Base-by-base conservation (phyloP, 192 early-diverging fungal species). In the Piromyces sp. region DNA sequence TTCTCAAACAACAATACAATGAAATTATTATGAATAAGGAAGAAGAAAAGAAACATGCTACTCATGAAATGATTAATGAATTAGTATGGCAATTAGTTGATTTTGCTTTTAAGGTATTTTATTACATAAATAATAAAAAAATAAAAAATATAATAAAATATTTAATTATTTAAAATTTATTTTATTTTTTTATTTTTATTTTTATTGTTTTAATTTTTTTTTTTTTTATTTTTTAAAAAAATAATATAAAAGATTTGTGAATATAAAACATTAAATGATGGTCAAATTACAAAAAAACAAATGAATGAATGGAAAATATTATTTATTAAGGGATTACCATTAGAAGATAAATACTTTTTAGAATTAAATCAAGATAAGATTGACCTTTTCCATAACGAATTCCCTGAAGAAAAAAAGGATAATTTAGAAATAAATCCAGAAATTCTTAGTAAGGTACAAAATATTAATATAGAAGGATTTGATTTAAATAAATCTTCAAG, bases 251-350 rank as follows among this genome's bases (percentile, higher is more conserved):
- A 38, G 89, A 83, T 91, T 1, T 79, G 86, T 17, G 88, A 91
- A 30, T 90, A 89, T 81, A 84, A 86, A n/a, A 81, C 81, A 12
- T 79, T 91, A 38, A 90, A 89, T 80, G 90, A 91, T 81, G 84
- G 85, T 17, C 87, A 90, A 30, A 80, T 88, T 9, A 88, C 88
- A 29, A 37, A 38, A 78, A 89, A 88, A 79, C 81, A 88, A 31
- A 30, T 91, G 30, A 81, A 87, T 14, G 88, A 91, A 79, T 91
- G 89, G 89, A 91, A 91, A 84, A 86, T 82, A 15, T 83, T 91
- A 30, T 91, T 91, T 83, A 38, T 86, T 15, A 80, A 84, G n/a
- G 86, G 86, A 37, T 79, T 85, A 78, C 81, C 88, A 30, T 58
- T 91, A 51, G 37, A 84, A 9, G 82, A 80, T 37, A 79, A 81